Percentiles rank a stretch among this genome's conserved stretches.
These are phyloP conservation scores for Actinomortierella wolfii DNA, from an alignment of 371 early-diverging fungal genomes.

Conservation along the genomic window DNA sequence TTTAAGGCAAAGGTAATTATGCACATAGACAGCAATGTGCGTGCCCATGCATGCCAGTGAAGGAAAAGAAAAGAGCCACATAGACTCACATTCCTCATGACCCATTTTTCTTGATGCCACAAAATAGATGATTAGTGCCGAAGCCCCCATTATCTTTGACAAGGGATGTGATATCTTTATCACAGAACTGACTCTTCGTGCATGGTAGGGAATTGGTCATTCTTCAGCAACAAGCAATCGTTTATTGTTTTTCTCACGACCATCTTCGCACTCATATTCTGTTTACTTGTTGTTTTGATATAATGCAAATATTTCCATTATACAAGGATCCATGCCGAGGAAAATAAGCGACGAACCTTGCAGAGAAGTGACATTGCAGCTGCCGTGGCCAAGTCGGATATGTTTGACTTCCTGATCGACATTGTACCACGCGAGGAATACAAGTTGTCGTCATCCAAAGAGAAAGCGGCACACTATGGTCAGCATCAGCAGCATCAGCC, in stretches of 20 bases:
- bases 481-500: slow-evolving; percentile 6
- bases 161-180: slow-evolving; percentile 98
- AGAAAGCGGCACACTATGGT: slow-evolving; percentile 7
- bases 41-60: too few relatives aligned
- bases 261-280: neutral
- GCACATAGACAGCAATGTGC: too few relatives aligned
- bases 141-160: slow-evolving; percentile 95
- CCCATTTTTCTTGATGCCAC: too few relatives aligned
- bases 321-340: slow-evolving; percentile 93
- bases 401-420: slow-evolving; percentile 99
- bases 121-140: slow-evolving; percentile 27
- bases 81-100: too few relatives aligned
- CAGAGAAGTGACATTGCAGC: slow-evolving; percentile 95
- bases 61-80: too few relatives aligned
- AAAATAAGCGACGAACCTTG: slow-evolving; percentile 97
- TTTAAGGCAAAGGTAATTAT: too few relatives aligned
- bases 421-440: slow-evolving; percentile 94
- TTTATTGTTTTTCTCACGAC: slow-evolving; percentile 3
- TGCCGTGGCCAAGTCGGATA: slow-evolving; percentile 94
- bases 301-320: too few relatives aligned
- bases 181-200: slow-evolving; percentile 92
- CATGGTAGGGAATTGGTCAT: slow-evolving; percentile 66
- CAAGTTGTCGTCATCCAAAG: slow-evolving; percentile 32
- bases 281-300: slow-evolving; percentile 5
- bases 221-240: neutral